Conservation (phyloP, 2,329 filamentous ascomycete species). For the Alternaria ventricosa region DNA sequence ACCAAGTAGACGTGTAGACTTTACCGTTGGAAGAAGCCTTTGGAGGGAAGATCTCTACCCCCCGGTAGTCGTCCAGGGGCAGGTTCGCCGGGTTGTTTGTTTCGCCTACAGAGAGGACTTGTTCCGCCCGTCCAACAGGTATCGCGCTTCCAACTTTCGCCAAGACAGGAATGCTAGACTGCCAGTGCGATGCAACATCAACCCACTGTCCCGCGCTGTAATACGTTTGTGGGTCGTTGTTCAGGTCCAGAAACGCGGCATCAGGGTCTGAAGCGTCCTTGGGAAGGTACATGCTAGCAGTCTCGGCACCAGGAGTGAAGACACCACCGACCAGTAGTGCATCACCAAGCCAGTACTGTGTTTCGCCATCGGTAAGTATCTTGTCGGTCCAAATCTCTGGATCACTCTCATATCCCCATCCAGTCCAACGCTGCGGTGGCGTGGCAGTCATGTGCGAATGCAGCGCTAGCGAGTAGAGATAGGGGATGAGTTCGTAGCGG, state of each 20-base stretch:
- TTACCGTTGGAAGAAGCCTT: constrained; percentile 46
- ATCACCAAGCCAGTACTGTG: constrained; percentile 77
- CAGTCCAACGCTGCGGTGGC: constrained; percentile 74
- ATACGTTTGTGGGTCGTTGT: constrained; percentile 67
- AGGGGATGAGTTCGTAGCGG: constrained; percentile 74
- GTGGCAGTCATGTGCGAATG: constrained; percentile 66
- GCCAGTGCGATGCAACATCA: constrained; percentile 59
- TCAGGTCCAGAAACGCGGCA: constrained; percentile 68
- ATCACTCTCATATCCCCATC: constrained; percentile 74
- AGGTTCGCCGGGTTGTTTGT: constrained; percentile 53
- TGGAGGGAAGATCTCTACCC: constrained; percentile 64
- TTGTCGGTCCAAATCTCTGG: constrained; percentile 67
- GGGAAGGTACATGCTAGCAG: constrained; percentile 68
- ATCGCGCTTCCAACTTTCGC: constrained; percentile 63
- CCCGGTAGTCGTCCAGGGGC: constrained; percentile 62
- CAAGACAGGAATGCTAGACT: constrained; percentile 61
- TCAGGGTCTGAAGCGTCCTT: constrained; percentile 50
- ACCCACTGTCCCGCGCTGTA: constrained; percentile 63
- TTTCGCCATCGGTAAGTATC: constrained; percentile 67
- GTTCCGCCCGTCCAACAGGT: constrained; percentile 59
- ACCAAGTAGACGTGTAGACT: constrained; percentile 56
- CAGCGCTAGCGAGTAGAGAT: constrained; percentile 71
- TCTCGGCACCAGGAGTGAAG: constrained; percentile 64
- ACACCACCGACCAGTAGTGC: constrained; percentile 70
- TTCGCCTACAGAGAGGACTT: constrained; percentile 61